A percentile compares a stretch with the other conserved stretches of the same genome.
Evolutionary conservation across 75 land plant species (phyloP).

Genomic region (Larix kaempferi): DNA sequence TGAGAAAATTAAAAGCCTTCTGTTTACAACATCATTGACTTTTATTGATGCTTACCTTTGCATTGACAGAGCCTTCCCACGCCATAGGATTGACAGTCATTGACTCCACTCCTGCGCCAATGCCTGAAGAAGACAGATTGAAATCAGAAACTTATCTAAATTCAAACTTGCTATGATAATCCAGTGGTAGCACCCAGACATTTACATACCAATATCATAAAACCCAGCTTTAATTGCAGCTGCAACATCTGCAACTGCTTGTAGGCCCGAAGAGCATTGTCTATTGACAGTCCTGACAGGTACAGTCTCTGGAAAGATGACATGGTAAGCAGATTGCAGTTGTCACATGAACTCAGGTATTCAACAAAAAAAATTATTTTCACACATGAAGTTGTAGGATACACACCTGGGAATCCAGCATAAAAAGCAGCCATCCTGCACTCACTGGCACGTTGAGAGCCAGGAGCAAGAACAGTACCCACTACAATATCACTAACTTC

Average conservation of each 20-base stretch:
- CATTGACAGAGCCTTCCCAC: conserved; percentile 79
- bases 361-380: background rate
- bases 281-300: conserved; percentile 84
- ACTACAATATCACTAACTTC: conserved; percentile 98
- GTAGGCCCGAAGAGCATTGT: conserved; percentile 92
- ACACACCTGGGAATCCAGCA: conserved; percentile 92
- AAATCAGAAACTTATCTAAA: conserved; percentile 1
- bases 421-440: conserved; percentile 97
- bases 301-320: conserved; percentile 56
- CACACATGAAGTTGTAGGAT: background rate
- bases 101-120: conserved; percentile 94
- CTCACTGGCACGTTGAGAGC: conserved; percentile 85
- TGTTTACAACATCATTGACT: conserved; percentile 16
- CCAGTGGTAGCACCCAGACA: background rate
- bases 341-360: background rate
- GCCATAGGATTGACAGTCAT: conserved; percentile 83
- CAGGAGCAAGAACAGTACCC: conserved; percentile 90
- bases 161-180: background rate
- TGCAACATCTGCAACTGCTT: conserved; percentile 91
- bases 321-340: background rate
- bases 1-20: conserved; percentile 22
- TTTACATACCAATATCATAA: conserved; percentile 74
- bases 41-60: conserved; percentile 42
- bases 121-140: conserved; percentile 41
- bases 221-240: conserved; percentile 80